Evolutionary conservation across 176 grass and related monocot genomes (phyloP), one percentile per base, ranked within the genome.

Genomic region (Oryza brachyantha): DNA sequence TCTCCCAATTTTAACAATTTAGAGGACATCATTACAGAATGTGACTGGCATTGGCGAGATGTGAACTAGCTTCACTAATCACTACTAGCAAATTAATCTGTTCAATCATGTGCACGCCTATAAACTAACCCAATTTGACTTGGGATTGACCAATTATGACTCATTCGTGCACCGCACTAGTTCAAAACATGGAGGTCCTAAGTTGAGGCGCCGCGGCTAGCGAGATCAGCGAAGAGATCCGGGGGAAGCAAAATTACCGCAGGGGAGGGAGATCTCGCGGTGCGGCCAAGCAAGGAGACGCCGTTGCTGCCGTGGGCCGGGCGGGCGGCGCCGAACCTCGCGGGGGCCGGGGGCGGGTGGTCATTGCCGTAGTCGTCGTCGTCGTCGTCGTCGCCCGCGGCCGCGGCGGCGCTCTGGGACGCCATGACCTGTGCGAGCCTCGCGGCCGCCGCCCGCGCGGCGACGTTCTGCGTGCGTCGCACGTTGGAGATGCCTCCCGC

Each of bases 401-500:
- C 90, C n/a, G 80, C 88, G 14, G 88, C 86, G 61, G 88, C 88
- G 72, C 82, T 94, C 86, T 96, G 92, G 5, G 96, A 99, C 25
- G 96, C 90, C 96, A 99, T 99, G 38, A 99, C 96, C 79, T 99
- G 96, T 41, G 92, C 90, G 19, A 99, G 96, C 48, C 96, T 84
- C 1, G 96, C 92, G 27, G 96, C 96, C 40, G 92, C 96, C n/a
- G 96, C 96, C 40, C 90, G 87, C 55, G 96, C 96, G 10, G 92
- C 92, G 17, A 99, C 96, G 85, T 99, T 99, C 92, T 99, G 90
- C 35, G 96, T 90, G 76, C 92, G 85, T 26, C 89, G 87, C 21
- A 90, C 83, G 55, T 89, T 88, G 74, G 92, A 91, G 6, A 96
- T 71, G 26, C 83, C 87, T 8, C 35, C 69, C n/a, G 28, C 68